A percentile compares a stretch with the other conserved stretches of the same genome.
phyloP scores from a whole-genome alignment of 2,329 filamentous ascomycete species.

The Drechslerella coelobrocha region DNA sequence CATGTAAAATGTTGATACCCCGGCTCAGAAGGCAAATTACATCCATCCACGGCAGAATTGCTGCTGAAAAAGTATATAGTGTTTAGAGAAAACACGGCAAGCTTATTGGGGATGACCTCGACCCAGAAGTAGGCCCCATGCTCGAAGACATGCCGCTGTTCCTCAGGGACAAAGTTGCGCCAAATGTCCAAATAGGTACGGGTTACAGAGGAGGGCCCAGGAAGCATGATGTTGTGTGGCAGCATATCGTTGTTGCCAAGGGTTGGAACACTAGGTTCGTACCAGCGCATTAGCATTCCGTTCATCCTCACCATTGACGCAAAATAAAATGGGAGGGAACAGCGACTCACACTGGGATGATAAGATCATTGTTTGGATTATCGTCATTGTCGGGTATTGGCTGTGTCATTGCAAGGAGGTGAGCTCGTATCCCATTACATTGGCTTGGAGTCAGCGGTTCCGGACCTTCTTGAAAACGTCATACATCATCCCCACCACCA shows the following conservation, averaged over 20 bases:
- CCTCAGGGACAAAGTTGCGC: constrained; percentile 86
- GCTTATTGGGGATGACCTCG: constrained; percentile 81
- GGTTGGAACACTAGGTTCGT: constrained; percentile 72
- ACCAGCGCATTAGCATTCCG: neutral
- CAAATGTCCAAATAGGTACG: constrained; percentile 78
- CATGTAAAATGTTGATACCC: constrained; percentile 96
- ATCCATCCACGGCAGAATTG: constrained; percentile 93
- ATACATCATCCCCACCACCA: constrained; percentile 76
- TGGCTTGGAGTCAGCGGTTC: neutral
- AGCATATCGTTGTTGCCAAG: constrained; percentile 98
- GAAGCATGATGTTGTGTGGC: constrained; percentile 89
- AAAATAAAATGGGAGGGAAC: neutral
- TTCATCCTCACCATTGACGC: neutral
- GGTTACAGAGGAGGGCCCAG: constrained; percentile 87
- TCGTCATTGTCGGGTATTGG: constrained; percentile 58
- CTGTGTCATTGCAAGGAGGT: constrained; percentile 20
- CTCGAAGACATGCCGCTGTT: constrained; percentile 86
- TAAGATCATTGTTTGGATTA: constrained; percentile 66
- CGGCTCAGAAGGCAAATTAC: constrained; percentile 76
- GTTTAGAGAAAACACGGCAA: constrained; percentile 93
- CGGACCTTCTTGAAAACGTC: constrained; percentile 69
- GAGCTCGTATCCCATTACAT: neutral
- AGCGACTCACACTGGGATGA: constrained; percentile 65
- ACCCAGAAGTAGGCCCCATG: constrained; percentile 94
- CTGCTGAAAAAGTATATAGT: constrained; percentile 95